Base-by-base conservation (phyloP, 2,329 filamentous ascomycete genomes). In the Fusarium incarnatum region DNA sequence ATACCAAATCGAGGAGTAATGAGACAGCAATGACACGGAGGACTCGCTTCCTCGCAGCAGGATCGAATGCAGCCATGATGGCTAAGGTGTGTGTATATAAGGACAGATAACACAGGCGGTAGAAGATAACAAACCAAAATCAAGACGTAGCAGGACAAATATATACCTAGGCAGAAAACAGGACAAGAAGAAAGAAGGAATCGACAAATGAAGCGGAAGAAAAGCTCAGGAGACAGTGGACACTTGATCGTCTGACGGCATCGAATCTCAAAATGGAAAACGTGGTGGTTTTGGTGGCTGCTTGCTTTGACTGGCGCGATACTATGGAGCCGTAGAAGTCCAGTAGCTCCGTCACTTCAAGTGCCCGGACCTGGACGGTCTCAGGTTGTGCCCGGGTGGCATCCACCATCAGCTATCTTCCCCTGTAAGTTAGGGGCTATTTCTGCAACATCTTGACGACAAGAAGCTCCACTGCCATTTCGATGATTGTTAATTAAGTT, bases 21-120 rank as follows among this genome's bases (percentile, higher is more conserved):
- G 95, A 98, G 67, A 96, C 86, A 80, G 97, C 94, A 68, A 98
- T 88, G 74, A 98, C 94, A 76, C 87, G 91, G 68, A 98, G 85
- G 70, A 98, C 94, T 82, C 86, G 91, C 82, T 93, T 97, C 67
- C 94, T 89, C 79, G 84, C 85, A 60, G 81, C 79, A 49, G 86
- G 80, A 72, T 88, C 85, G 32, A 88, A 81, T 15, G 75, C 60
- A 45, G 83, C 80, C 83, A 85, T 85, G 60, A 60, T 60, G 52
- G 32, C 50, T 68, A 37, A 37, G 18, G 34, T n/a, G 10, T 37
- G 34, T n/a, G 18, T 37, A 56, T 50, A 41, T 45, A 40, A 57
- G 57, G 54, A 63, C 46, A 53, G 42, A 47, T 30, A 42, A 50
- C 27, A 48, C 15, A 25, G 16, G 20, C 30, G 13, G 45, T 27